Evolutionary conservation across 1,139 yeast species (phyloP), one percentile per base, ranked within the genome.

Genomic region (Kurtzmaniella quercitrusa): DNA sequence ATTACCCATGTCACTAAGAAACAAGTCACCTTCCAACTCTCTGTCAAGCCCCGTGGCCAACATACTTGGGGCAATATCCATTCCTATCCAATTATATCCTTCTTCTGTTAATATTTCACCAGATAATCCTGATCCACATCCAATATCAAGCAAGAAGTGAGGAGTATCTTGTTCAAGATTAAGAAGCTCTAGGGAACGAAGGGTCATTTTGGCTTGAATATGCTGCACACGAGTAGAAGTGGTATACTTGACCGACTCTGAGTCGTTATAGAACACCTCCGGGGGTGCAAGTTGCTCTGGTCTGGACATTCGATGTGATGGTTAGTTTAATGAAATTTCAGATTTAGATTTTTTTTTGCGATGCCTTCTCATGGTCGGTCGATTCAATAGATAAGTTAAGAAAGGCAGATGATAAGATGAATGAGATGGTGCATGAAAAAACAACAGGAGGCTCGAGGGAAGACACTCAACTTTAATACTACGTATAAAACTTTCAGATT

Each of bases 281-380:
- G 98, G 98, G 33, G 98, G 98, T 12, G 98, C 98, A 48, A 91
- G 74, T 56, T 89, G 91, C 66, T 93, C 98, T 52, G 98, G 98
- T 71, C 98, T 84, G 2, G 97, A 89, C 98, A 93, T 93, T 37
- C 21, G 43, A 8, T 25, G 12, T 11, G 31, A 3, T 7, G 14
- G 5, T 21, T 21, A 11, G 31, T 10, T 11, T 16, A 3, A 36
- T 7, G 7, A 38, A 16, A 38, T 3, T 27, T n/a, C n/a, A n/a
- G 27, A 18, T 33, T 17, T 38, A 7, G 18, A 37, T 27, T 27
- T 27, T 27, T 23, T 27, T 27, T 27, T 27, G 31, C 31, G 31
- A 27, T 27, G 31, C 12, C 31, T 11, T 27, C 10, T 27, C 5
- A n/a, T n/a, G n/a, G n/a, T n/a, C n/a, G n/a, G n/a, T n/a, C n/a